Conservation (phyloP, 2,329 filamentous ascomycete species). For the Calonectria naviculata region DNA sequence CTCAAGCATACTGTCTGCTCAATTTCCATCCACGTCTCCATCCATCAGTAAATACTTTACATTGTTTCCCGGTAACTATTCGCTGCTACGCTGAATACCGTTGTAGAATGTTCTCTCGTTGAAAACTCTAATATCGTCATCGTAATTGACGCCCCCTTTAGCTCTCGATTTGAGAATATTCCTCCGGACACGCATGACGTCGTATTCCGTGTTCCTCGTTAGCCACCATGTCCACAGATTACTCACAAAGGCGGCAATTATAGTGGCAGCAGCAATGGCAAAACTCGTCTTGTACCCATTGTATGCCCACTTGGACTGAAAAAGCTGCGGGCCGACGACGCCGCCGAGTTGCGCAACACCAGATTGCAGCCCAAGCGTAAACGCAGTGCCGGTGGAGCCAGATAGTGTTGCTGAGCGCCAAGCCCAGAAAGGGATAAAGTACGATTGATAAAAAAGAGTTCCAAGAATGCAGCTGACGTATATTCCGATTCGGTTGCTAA, state of each 20-base stretch:
- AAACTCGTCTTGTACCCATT: slow-evolving; percentile 18
- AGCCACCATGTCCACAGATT: slow-evolving; percentile 17
- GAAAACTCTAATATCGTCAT: not conserved
- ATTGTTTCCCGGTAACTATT: not conserved
- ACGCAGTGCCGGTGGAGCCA: slow-evolving; percentile 56
- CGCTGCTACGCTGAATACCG: not conserved
- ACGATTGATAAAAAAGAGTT: slow-evolving; percentile 54
- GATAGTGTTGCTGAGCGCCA: slow-evolving; percentile 55
- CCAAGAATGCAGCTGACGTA: slow-evolving; percentile 58
- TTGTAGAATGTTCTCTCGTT: not conserved
- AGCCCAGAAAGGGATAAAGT: slow-evolving; percentile 59
- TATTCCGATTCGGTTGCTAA: slow-evolving; percentile 40
- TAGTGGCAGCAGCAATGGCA: not conserved
- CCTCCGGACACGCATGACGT: slow-evolving; percentile 18
- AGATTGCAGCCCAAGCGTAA: slow-evolving; percentile 55
- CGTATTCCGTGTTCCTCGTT: slow-evolving; percentile 9
- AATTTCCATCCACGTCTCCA: too few species aligned
- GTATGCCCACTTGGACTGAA: slow-evolving; percentile 52
- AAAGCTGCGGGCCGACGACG: slow-evolving; percentile 57
- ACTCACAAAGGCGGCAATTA: not conserved
- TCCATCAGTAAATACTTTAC: too few species aligned
- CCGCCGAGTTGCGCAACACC: slow-evolving; percentile 57
- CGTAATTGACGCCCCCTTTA: not conserved
- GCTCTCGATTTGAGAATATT: slow-evolving; percentile 1
- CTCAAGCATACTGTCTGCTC: too few species aligned